Evolutionary conservation across 164 flowering plant genomes (phyloP).

Genomic region (Aristolochia californica): DNA sequence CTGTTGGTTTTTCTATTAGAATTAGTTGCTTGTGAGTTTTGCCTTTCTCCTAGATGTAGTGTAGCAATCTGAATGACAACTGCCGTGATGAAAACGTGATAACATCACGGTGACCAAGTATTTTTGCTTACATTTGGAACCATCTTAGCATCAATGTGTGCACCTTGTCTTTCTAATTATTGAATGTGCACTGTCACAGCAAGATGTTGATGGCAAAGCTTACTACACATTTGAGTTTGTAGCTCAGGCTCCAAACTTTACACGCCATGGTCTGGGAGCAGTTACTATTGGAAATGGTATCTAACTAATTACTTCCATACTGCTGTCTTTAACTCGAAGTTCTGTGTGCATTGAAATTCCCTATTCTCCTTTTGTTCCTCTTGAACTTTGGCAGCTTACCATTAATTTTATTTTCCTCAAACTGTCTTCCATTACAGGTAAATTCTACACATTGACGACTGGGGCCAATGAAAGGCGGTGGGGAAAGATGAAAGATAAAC

Average conservation of each 20-base stretch:
- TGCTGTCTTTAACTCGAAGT: too few species aligned
- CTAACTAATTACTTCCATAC: background rate
- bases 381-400: background rate
- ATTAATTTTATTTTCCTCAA: background rate
- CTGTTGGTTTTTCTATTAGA: too few species aligned
- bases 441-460: conserved; percentile 85
- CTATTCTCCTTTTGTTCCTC: too few species aligned
- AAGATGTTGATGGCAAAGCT: conserved; percentile 69
- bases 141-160: too few species aligned
- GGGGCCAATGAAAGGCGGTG: conserved; percentile 96
- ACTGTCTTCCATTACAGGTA: conserved; percentile 44
- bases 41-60: too few species aligned
- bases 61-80: too few species aligned
- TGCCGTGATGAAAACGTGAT: too few species aligned
- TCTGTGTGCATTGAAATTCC: too few species aligned
- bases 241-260: conserved; percentile 85
- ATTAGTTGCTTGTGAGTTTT: too few species aligned
- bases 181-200: conserved; percentile 28
- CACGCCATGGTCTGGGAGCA: conserved; percentile 82
- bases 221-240: conserved; percentile 86
- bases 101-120: too few species aligned
- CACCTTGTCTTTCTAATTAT: background rate
- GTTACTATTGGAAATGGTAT: conserved; percentile 75
- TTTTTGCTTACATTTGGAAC: too few species aligned
- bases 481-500: conserved; percentile 90